Percentiles rank a stretch among this genome's conserved stretches.
phyloP scores from a whole-genome alignment of 2,329 filamentous ascomycete genomes.

The Hypoxylon sp. region DNA sequence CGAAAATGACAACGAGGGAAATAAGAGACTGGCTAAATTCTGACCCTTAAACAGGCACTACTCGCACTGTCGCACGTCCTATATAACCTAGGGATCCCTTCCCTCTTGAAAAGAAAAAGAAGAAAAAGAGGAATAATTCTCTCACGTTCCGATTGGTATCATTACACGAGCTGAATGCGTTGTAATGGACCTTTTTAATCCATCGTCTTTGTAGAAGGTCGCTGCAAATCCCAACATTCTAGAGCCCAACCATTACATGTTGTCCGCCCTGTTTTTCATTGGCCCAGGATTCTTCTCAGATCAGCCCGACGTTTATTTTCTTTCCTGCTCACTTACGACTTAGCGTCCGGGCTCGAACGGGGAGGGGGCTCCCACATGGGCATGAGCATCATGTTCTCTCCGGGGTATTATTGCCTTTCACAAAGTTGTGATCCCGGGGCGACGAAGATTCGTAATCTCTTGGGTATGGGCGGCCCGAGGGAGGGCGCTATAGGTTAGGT shows the following conservation, averaged over 20 bases:
- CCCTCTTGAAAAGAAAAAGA: constrained; percentile 19
- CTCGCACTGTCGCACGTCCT: constrained; percentile 28
- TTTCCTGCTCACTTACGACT: constrained; percentile 29
- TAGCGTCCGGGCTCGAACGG: constrained; percentile 29
- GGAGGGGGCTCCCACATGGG: constrained; percentile 7
- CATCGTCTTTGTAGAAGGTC: constrained; percentile 31
- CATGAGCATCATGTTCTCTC: constrained; percentile 12
- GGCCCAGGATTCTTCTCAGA: constrained; percentile 20
- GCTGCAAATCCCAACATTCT: constrained; percentile 38
- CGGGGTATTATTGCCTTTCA: constrained; percentile 17
- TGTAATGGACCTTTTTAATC: constrained; percentile 26
- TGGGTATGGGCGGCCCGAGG: constrained; percentile 28
- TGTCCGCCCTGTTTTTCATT: constrained; percentile 41
- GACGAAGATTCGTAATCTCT: constrained; percentile 32
- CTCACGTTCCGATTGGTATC: constrained; percentile 31
- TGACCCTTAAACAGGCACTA: constrained; percentile 16
- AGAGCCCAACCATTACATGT: constrained; percentile 21
- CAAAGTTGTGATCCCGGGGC: constrained; percentile 27
- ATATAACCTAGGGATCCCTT: constrained; percentile 34
- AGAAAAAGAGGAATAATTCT: constrained; percentile 8
- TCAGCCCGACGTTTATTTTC: constrained; percentile 19
- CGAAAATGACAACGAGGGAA: constrained; percentile 16
- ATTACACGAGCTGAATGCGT: constrained; percentile 36
- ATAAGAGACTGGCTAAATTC: constrained; percentile 31
- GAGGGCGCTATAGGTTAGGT: no score